Percentiles rank a stretch among this genome's conserved stretches.
These are phyloP conservation scores for Ilex asprella DNA, from an alignment of 257 asterid species.

Conservation along the genomic window DNA sequence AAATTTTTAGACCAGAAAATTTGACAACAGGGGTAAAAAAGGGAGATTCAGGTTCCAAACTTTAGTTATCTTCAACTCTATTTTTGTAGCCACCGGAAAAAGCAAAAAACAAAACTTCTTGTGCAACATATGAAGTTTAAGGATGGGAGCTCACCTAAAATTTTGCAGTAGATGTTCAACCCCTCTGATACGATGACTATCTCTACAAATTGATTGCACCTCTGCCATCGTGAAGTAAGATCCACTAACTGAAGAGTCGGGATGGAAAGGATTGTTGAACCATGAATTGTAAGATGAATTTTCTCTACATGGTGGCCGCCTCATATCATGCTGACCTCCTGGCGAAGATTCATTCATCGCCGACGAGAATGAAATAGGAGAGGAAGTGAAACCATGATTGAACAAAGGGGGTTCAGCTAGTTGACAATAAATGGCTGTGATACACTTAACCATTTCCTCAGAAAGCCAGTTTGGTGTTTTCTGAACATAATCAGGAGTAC, in stretches of 20 bases:
- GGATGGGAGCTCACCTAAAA: constrained; percentile 31
- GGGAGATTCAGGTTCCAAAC: too few species aligned
- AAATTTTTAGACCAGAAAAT: too few species aligned
- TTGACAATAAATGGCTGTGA: constrained; percentile 60
- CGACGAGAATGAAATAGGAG: constrained; percentile 37
- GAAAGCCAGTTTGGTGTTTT: constrained; percentile 60
- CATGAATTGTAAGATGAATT: constrained; percentile 22
- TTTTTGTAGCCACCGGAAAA: too few species aligned
- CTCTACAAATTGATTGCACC: constrained; percentile 44
- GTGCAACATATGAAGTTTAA: too few species aligned
- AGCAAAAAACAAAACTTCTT: neutral
- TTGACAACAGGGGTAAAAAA: too few species aligned
- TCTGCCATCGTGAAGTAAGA: constrained; percentile 41
- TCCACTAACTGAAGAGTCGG: constrained; percentile 22
- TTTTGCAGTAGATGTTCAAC: constrained; percentile 50
- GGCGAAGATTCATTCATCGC: constrained; percentile 33
- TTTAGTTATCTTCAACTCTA: too few species aligned
- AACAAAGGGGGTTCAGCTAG: constrained; percentile 62
- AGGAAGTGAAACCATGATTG: constrained; percentile 19
- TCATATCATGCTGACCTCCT: constrained; percentile 14
- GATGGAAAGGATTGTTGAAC: constrained; percentile 30
- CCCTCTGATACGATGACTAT: constrained; percentile 40
- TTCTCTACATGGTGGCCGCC: constrained; percentile 21
- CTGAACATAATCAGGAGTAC: constrained; percentile 24
- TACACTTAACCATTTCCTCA: constrained; percentile 87